Conservation (phyloP, 495 filamentous ascomycete genomes). For the Penicillium alfredii region DNA sequence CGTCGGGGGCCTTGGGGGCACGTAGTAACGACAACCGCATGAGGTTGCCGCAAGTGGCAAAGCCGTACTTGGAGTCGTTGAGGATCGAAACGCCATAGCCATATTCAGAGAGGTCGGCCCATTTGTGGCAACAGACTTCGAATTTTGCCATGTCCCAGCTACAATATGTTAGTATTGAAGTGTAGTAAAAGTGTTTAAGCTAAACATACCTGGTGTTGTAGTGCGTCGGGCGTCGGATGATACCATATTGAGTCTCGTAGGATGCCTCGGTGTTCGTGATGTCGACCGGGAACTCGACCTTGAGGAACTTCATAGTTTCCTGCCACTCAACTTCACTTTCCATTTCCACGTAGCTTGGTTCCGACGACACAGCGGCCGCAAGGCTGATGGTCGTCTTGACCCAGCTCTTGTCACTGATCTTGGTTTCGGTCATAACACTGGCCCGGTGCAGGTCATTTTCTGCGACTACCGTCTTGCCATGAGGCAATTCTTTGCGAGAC, state of each 20-base stretch:
- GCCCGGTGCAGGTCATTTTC: conserved; percentile 70
- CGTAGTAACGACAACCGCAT: conserved; percentile 90
- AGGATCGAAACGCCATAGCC: conserved; percentile 89
- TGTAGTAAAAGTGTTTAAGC: neutral
- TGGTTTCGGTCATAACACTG: conserved; percentile 71
- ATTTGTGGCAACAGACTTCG: conserved; percentile 96
- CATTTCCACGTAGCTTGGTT: conserved; percentile 70
- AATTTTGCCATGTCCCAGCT: conserved; percentile 99
- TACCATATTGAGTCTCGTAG: conserved; percentile 94
- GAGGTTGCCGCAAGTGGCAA: conserved; percentile 81
- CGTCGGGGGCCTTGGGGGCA: conserved; percentile 93
- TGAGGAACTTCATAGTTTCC: conserved; percentile 95
- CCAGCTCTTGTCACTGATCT: conserved; percentile 82
- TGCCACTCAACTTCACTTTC: conserved; percentile 83
- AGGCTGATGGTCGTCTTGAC: conserved; percentile 83
- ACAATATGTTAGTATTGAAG: conserved; percentile 9
- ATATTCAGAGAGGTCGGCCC: conserved; percentile 91
- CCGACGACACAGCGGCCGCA: conserved; percentile 54
- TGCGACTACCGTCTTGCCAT: conserved; percentile 59
- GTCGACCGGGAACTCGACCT: conserved; percentile 97
- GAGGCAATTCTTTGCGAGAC: conserved; percentile 67
- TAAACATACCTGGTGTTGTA: conserved; percentile 71
- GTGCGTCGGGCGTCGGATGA: conserved; percentile 83
- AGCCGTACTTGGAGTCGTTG: conserved; percentile 96
- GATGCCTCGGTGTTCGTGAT: conserved; percentile 85